Evolutionary conservation across 352 stramenopile species (phyloP), one percentile per base, ranked within the genome.

Genomic region (Globisporangium ultimum): DNA sequence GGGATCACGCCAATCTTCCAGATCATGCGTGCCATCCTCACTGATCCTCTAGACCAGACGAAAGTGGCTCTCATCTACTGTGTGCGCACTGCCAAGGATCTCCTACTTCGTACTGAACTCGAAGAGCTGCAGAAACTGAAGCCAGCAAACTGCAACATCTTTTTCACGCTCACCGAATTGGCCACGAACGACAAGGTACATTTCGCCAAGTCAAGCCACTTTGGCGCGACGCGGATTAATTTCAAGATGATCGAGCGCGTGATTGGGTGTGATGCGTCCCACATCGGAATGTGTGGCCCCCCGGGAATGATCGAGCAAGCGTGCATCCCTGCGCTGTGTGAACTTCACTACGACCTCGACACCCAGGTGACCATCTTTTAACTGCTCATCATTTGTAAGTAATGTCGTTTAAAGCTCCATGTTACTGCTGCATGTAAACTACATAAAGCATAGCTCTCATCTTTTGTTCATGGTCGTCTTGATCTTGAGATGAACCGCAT

Each of bases 281-380:
- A 86, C 48, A 74, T 90, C 3, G 78, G 97, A 56, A 83, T 98
- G 77, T 98, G 95, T 70, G 95, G 95, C 5, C 95, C 95, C n/a
- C 85, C 91, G 17, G 82, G 88, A 8, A 96, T 98, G 91, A 89
- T 98, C 52, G 93, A 98, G 75, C 93, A 95, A 70, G 91, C 90
- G 10, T 98, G 93, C 62, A 66, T 95, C 21, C 91, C 93, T 0
- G 91, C 91, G 60, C 78, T 98, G 28, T 54, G 81, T 36, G 79
- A 84, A 51, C 73, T 97, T 34, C 89, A 90, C 48, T 97, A 97
- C 74, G 80, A 78, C 17, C 69, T 89, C 46, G 71, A 87, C 18
- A 76, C 90, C 48, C 83, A 87, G 55, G 80, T 91, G 34, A 79
- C 71, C 24, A 49, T 70, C 28, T 69, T 79, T 41, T 79, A 75